Evolutionary conservation across 2,329 filamentous ascomycete genomes (phyloP).

Genomic region (Penicillium sp.): DNA sequence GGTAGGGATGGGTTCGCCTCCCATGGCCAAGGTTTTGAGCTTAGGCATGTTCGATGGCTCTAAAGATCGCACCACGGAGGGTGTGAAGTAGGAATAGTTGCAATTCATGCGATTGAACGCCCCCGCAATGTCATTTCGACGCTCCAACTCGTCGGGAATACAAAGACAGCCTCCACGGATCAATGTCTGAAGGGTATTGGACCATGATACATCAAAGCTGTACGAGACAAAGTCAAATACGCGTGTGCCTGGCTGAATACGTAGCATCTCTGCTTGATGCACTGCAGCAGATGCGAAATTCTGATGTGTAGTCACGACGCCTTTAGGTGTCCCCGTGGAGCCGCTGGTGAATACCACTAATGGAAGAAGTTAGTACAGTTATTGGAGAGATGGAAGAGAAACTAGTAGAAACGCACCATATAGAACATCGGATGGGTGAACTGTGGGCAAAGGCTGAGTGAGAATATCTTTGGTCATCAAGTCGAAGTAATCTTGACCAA

Average conservation of each 20-base stretch:
- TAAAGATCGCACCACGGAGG: background rate
- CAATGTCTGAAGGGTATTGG: background rate
- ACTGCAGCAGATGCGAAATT: background rate
- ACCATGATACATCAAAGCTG: constrained; percentile 1
- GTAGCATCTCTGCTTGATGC: background rate
- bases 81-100: background rate
- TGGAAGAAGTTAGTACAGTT: background rate
- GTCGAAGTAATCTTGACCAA: background rate
- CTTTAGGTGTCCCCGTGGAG: background rate
- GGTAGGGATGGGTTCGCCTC: background rate
- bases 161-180: background rate
- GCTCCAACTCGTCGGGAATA: background rate
- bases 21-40: background rate
- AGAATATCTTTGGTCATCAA: background rate
- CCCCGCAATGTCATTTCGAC: background rate
- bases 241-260: background rate
- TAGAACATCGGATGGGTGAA: background rate
- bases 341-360: constrained; percentile 1
- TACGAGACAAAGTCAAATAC: constrained; percentile 4
- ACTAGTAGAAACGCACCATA: background rate
- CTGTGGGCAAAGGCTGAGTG: background rate
- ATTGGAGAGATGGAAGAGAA: background rate
- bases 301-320: background rate
- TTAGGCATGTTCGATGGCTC: background rate
- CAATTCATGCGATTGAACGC: background rate